Evolutionary conservation across 768 basidiomycete species (phyloP).

Genomic region (Sarcodon sp.): DNA sequence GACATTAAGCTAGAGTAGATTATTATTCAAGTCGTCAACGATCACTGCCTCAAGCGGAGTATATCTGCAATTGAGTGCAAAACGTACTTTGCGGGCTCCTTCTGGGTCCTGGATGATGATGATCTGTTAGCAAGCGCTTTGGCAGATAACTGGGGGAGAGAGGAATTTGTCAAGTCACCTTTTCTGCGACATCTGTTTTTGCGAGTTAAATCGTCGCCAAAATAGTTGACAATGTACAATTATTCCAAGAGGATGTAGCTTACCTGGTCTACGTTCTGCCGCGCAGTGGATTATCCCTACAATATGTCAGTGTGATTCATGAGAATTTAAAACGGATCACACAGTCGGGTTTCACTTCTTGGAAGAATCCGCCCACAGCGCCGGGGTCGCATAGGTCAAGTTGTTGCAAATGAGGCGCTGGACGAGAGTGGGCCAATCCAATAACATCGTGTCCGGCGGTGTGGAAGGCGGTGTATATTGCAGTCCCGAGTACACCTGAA

Average conservation of each 20-base stretch:
- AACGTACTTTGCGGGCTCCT: slow-evolving; percentile 44
- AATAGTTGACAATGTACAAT: background rate
- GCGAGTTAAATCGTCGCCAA: background rate
- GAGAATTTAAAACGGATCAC: slow-evolving; percentile 12
- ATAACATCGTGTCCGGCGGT: slow-evolving; percentile 29
- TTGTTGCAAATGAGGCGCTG: slow-evolving; percentile 34
- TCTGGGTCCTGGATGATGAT: slow-evolving; percentile 42
- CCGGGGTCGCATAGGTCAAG: slow-evolving; percentile 57
- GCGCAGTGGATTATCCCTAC: slow-evolving; percentile 90
- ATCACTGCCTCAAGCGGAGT: too few relatives aligned
- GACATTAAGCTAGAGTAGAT: slow-evolving; percentile 57
- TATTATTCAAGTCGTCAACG: background rate
- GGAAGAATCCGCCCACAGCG: slow-evolving; percentile 42
- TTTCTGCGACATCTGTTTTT: slow-evolving; percentile 69
- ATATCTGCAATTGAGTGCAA: background rate
- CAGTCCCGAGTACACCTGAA: slow-evolving; percentile 82
- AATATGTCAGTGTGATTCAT: background rate
- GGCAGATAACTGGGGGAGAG: background rate
- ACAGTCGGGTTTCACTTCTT: slow-evolving; percentile 58
- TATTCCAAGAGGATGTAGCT: background rate
- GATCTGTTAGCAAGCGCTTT: background rate
- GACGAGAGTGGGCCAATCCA: slow-evolving; percentile 63
- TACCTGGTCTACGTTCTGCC: slow-evolving; percentile 70
- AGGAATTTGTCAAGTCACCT: slow-evolving; percentile 26
- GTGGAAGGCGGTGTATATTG: slow-evolving; percentile 59